Evolutionary conservation across 192 early-diverging fungal species (phyloP).

Genomic region (Coemansia brasiliensis): DNA sequence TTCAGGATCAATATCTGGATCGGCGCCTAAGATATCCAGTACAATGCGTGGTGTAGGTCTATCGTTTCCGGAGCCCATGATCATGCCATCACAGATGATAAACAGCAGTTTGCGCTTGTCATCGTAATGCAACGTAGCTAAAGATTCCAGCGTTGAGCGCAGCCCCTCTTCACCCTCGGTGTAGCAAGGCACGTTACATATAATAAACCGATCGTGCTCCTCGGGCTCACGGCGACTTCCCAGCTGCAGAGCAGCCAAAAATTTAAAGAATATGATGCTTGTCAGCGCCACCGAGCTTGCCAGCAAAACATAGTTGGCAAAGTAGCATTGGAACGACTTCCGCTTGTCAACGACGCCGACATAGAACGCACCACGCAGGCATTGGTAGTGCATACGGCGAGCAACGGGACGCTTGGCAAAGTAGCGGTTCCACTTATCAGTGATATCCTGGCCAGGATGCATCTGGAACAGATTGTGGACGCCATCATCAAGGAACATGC

Average conservation of each 20-base stretch:
- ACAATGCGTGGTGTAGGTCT: slow-evolving; percentile 94
- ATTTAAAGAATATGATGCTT: slow-evolving; percentile 86
- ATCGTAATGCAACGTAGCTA: slow-evolving; percentile 87
- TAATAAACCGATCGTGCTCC: slow-evolving; percentile 89
- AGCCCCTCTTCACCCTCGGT: slow-evolving; percentile 94
- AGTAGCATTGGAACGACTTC: slow-evolving; percentile 72
- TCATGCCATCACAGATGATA: slow-evolving; percentile 94
- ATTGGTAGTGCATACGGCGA: slow-evolving; percentile 61
- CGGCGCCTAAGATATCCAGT: slow-evolving; percentile 93
- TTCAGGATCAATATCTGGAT: slow-evolving; percentile 80
- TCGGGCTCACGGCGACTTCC: slow-evolving; percentile 72
- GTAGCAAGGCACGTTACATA: slow-evolving; percentile 94
- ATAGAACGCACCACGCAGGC: slow-evolving; percentile 81
- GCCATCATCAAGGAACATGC: slow-evolving; percentile 62
- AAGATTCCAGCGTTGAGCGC: slow-evolving; percentile 86
- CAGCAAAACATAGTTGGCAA: slow-evolving; percentile 82
- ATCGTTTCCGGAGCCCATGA: slow-evolving; percentile 94
- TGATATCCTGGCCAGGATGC: slow-evolving; percentile 66
- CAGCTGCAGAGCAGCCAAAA: slow-evolving; percentile 87
- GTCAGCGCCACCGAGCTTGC: slow-evolving; percentile 80
- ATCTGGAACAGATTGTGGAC: slow-evolving; percentile 67
- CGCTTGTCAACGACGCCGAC: slow-evolving; percentile 82
- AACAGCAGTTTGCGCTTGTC: slow-evolving; percentile 97
- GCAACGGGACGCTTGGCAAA: slow-evolving; percentile 46
- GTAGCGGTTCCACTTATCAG: slow-evolving; percentile 58